Evolutionary conservation across 495 filamentous ascomycete genomes (phyloP), one percentile per base, ranked within the genome.

Genomic region (Xylaria intraflava): DNA sequence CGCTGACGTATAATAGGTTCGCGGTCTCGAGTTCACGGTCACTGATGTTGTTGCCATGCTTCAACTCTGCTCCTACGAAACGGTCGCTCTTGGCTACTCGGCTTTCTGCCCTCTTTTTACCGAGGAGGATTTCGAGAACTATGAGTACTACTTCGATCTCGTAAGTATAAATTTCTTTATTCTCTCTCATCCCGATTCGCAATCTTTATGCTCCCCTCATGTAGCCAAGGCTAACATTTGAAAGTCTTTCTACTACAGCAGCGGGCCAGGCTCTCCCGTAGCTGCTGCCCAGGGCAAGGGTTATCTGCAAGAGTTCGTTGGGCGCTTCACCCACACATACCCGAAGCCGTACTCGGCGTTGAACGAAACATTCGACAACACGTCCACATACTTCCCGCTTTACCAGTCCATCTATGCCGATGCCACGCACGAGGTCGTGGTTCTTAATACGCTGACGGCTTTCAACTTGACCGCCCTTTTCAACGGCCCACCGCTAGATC

Each of bases 251-350:
- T 70, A 69, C 52, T 66, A 66, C 30, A 58, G 66, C 48, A 62
- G 62, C 22, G 67, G 66, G 1, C 66, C 68, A 3, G 68, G 67
- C 14, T 68, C 67, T 26, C 66, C 67, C 26, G 68, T 70, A 30
- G 24, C 67, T 12, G 68, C 68, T 17, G 60, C 68, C 4, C 64
- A 69, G 24, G 67, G 62, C 23, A 64, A 62, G 35, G 81, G 75
- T 29, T 85, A 81, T 49, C 73, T 83, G 1, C 66, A 80, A 36
- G 82, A 85, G 65, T 72, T 82, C 19, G 69, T 79, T 3, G 82
- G 79, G 7, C 74, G 82, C 27, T 74, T 84, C 24, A 62, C 74
- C 35, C 76, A 81, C 44, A 65, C 77, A 16, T 70, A 75, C 44
- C 73, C 70, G 33, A 65, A 69, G n/a, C 72, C 72, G 3, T 69